Base-by-base conservation (phyloP, 805 yeast genomes). In the Candida broadrunensis region DNA sequence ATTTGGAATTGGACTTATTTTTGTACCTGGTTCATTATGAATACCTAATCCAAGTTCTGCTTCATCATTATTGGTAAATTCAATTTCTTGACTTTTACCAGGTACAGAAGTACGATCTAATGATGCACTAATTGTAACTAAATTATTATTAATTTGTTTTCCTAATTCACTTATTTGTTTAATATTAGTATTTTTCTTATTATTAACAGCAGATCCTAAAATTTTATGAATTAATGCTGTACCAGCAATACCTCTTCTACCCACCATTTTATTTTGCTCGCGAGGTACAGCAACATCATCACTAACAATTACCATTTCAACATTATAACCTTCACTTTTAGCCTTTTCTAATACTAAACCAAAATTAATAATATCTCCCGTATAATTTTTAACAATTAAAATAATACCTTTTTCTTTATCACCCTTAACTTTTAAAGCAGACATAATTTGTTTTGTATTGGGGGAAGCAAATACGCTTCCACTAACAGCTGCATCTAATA, bases 241-340 rank as follows among this genome's bases (percentile, higher is more conserved):
- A 30, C 97, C 98, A 0, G 97, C 96, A 41, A 90, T 72, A 23
- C 96, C 98, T 65, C 98, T 77, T 66, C 97, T 78, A 15, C 97
- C 97, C 37, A 91, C 97, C 71, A 86, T 77, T 16, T 88, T 89
- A 56, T 93, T 91, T 56, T 89, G 90, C 20, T 82, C 75, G 52
- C 84, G 73, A n/a, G 96, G 96, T 34, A 91, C 97, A 6, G 97
- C 88, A 20, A 89, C 96, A 60, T 90, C 98, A 58, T 90, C 98
- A 34, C 88, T 85, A 21, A 90, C 90, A 40, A 84, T 77, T 33
- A 86, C 80, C 45, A 88, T 73, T 47, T 85, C 89, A 24, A 84
- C 83, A 30, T 78, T 70, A 47, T 77, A 74, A 7, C 96, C 97
- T 35, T 78, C 76, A 15, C 85, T 82, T 57, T 83, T 83, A 21